phyloP scores from a whole-genome alignment of 805 yeast genomes.

The Cyberlindnera samutprakarnensis region DNA sequence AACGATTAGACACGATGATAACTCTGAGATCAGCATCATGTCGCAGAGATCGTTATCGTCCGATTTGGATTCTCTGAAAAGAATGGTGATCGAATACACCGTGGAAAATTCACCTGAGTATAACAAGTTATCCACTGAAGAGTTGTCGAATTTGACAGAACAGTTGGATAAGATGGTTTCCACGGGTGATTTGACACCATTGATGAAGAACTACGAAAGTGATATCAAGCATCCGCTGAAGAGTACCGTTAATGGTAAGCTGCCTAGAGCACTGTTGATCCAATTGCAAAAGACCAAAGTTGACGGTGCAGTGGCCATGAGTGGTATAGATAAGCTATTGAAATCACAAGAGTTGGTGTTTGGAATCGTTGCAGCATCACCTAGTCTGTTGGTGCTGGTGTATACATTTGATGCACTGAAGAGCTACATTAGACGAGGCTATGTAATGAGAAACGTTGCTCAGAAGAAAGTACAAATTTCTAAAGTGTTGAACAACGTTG shows the following conservation, averaged over 20 bases:
- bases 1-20: slow-evolving; percentile 80
- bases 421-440: slow-evolving; percentile 29
- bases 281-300: slow-evolving; percentile 96
- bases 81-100: slow-evolving; percentile 80
- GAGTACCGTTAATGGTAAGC: slow-evolving; percentile 55
- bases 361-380: slow-evolving; percentile 85
- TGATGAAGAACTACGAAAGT: slow-evolving; percentile 73
- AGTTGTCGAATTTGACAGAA: slow-evolving; percentile 4
- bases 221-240: slow-evolving; percentile 66
- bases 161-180: slow-evolving; percentile 43
- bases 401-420: slow-evolving; percentile 29
- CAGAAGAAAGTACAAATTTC: slow-evolving; percentile 27
- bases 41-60: slow-evolving; percentile 72
- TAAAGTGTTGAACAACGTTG: slow-evolving; percentile 48
- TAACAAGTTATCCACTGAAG: slow-evolving; percentile 2
- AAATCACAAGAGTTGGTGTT: slow-evolving; percentile 92
- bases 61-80: slow-evolving; percentile 71
- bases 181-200: slow-evolving; percentile 71
- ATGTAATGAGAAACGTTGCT: slow-evolving; percentile 14
- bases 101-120: slow-evolving; percentile 25
- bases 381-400: slow-evolving; percentile 56
- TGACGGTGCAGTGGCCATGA: slow-evolving; percentile 84
- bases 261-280: slow-evolving; percentile 71
- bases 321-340: slow-evolving; percentile 83
- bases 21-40: slow-evolving; percentile 64